These are phyloP conservation scores for Coemansia javaensis DNA, from an alignment of 192 early-diverging fungal genomes.

Conservation along the genomic window DNA sequence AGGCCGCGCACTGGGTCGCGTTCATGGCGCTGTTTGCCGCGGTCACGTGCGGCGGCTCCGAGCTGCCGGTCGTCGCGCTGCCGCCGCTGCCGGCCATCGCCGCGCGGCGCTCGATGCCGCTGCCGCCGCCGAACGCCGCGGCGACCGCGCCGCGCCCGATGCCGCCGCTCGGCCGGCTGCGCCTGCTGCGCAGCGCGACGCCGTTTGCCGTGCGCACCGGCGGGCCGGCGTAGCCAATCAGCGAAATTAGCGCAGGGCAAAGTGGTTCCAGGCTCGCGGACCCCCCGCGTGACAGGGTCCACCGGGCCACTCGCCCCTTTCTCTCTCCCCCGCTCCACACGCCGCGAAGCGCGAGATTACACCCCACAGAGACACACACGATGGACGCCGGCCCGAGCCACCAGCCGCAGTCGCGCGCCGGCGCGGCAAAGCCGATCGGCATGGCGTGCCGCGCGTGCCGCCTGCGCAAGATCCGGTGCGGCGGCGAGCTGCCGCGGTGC, in stretches of 20 bases:
- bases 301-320: no score
- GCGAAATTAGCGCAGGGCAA: no score
- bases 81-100: conserved; percentile 33
- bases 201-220: conserved; percentile 16
- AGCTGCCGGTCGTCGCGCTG: conserved; percentile 20
- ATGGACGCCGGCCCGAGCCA: no score
- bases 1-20: conserved; percentile 36
- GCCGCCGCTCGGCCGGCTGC: conserved; percentile 30
- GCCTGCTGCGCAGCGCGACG: conserved; percentile 21
- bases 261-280: no score
- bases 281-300: no score
- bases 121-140: conserved; percentile 20
- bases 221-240: no score
- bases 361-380: no score
- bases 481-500: conserved; percentile 47
- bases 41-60: conserved; percentile 11
- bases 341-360: no score
- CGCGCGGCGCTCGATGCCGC: conserved; percentile 28
- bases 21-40: conserved; percentile 19
- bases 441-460: conserved; percentile 50
- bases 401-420: no score
- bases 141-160: conserved; percentile 4
- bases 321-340: no score
- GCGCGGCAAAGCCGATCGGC: conserved; percentile 30
- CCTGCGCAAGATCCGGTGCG: conserved; percentile 48